Base-by-base conservation (phyloP, 176 grass and related monocot genomes). In the Canna indica region DNA sequence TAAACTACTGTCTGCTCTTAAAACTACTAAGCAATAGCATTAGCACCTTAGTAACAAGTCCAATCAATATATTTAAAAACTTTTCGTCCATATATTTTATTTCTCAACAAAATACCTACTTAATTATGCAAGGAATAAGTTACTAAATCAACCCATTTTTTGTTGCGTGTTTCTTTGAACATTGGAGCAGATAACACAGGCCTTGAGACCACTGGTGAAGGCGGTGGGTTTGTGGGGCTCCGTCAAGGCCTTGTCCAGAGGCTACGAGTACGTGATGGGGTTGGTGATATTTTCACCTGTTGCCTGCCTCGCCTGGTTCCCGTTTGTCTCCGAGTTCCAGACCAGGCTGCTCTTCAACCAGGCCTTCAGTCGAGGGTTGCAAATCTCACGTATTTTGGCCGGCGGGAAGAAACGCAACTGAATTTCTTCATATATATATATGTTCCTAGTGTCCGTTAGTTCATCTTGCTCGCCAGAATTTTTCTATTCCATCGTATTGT, bases 291-390 rank as follows among this genome's bases (percentile, higher is more conserved):
- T 83, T 68, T 52, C 82, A 7, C 87, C 87, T 16, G 80, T 90
- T 33, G 80, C 80, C 2, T 66, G 81, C 36, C 60, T 90, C 4
- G 79, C 87, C 2, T 90, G 87, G 87, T 90, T 90, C 46, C 87
- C 87, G 28, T 90, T 90, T 22, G 76, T 90, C 53, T 90, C 87
- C 0, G 87, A 90, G 65, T 90, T 90, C 75, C 87, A 90, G 74
- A 83, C 87, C 2, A 78, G 87, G 61, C 61, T 86, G 70, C 87
- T 90, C 31, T 90, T 90, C 79, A 90, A 90, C 83, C 87, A 90
- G 71, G 87, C 83, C 33, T 90, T 90, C 71, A 90, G 87, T 67
- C 77, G 87, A 42, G 83, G 87, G 0, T 67, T 90, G n/a, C 87
- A 90, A 70, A 90, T 90, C 57, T 86, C 83, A 0, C 82, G 87